Base-by-base conservation (phyloP, 768 basidiomycete genomes). In the Suillus sp. region DNA sequence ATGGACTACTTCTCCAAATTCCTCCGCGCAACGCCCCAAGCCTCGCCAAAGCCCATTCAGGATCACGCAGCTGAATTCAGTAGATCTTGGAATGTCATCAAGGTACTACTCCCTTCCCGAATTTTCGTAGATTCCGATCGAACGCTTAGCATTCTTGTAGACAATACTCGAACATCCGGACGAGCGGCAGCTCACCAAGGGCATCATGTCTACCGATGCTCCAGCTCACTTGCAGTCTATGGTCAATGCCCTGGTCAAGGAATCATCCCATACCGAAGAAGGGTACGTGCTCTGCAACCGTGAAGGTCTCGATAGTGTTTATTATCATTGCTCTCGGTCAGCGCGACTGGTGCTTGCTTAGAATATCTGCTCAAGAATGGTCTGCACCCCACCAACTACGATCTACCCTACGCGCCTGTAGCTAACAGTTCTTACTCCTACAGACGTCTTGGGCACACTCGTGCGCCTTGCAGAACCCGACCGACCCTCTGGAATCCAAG, bases 1-100 rank as follows among this genome's bases (percentile, higher is more conserved):
- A 93, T 93, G 91, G 91, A 93, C 69, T 94, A 93, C 74, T 94
- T 95, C 71, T 89, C 91, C 59, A 92, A 91, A 72, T 93, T 93
- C 70, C 79, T 94, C 60, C 77, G 71, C 71, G 80, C 76, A 69
- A 55, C 70, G 0, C 78, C 70, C 64, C 86, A 78, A 66, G 79
- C 69, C 30, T 74, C 68, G 65, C 83, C 63, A 10, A 91, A 87
- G 71, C 72, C 77, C 0, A 74, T 79, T 48, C 79, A 86, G 22
- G 92, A 95, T 71, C 85, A 86, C 76, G 83, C 86, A 20, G 83
- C 81, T 40, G 90, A 92, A 67, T 93, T 95, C 71, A 84, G 86
- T 67, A 84, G 77, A 65, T 91, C 92, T 65, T 95, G 92, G 92
- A 81, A 80, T 65, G 74, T 81, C 45, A 81, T 93, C 76, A 89